phyloP scores from a whole-genome alignment of 352 stramenopile species.

The Phytopythium ostracodes region DNA sequence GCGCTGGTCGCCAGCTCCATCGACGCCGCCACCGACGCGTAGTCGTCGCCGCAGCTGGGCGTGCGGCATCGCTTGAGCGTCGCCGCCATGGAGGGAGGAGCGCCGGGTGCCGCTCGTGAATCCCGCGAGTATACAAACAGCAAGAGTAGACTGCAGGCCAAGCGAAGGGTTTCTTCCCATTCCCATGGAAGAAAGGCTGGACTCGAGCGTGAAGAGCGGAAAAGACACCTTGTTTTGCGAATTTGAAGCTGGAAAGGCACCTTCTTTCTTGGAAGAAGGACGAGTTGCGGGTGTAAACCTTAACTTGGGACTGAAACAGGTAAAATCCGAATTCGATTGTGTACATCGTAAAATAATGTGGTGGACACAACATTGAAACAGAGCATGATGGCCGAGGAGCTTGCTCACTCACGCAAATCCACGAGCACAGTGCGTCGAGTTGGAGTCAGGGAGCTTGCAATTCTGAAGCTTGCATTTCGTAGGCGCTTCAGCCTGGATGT shows the following conservation, averaged over 20 bases:
- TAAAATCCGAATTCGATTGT: no score
- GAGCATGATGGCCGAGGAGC: no score
- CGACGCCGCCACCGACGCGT: constrained; percentile 9
- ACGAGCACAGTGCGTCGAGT: no score
- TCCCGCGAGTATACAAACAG: neutral
- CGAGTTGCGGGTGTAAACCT: no score
- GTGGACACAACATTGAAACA: neutral
- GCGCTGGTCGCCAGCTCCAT: constrained; percentile 25
- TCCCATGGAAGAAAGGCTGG: neutral
- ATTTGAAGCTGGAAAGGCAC: neutral
- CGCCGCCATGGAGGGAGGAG: constrained; percentile 6
- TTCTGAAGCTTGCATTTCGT: neutral
- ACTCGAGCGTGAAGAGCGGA: neutral
- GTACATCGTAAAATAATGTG: neutral
- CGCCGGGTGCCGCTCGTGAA: neutral
- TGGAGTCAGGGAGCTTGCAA: neutral
- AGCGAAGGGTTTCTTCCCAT: no score
- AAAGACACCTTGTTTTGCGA: neutral
- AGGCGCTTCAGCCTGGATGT: no score
- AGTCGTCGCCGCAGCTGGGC: constrained; percentile 17
- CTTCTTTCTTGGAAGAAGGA: neutral
- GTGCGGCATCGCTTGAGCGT: constrained; percentile 38
- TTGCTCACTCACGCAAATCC: no score
- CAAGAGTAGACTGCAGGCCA: neutral
- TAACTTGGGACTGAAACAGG: neutral